Evolutionary conservation across 176 grass and related monocot species (phyloP), one percentile per base, ranked within the genome.

Genomic region (Hordeum vulgare): DNA sequence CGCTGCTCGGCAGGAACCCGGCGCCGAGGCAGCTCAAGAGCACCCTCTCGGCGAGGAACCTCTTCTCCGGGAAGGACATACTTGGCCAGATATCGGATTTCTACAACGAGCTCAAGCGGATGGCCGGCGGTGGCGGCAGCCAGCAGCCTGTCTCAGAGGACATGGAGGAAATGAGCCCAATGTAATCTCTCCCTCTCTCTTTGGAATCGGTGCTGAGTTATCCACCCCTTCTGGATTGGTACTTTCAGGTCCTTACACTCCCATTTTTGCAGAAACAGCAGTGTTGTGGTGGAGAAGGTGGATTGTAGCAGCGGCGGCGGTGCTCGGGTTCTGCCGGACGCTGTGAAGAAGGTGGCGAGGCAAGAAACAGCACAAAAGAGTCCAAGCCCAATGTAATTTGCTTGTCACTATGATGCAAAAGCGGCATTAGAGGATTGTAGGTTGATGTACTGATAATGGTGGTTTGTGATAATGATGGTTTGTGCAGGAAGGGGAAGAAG

Each of bases 71-170:
- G 24, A 93, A 59, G 80, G 96, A 99, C 81, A 90, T 96, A 56
- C 80, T 99, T 86, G 85, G 85, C 58, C 96, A 99, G 87, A 94
- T 99, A 65, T 92, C 96, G 1, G 96, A 96, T 26, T 99, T 99
- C 78, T 99, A 87, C 80, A 93, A 89, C 74, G 96, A 99, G 73
- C 85, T 99, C 71, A 99, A 96, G 83, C 90, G 86, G 83, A 81
- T 99, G 91, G 89, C 90, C 18, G 90, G 82, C 2, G 88, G 80
- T 26, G 40, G 67, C 9, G 88, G 83, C 68, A 21, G 73, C 72
- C 82, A 27, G 68, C 81, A 27, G 64, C 45, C 62, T 53, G 66
- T 56, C 39, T 66, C 81, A 26, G 75, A 71, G 24, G 24, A 25
- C 36, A 77, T 73, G 84, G 83, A 85, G 70, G 86, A 90, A 12